Evolutionary conservation across 2,329 filamentous ascomycete genomes (phyloP).

Genomic region (Aspergillus amoenus): DNA sequence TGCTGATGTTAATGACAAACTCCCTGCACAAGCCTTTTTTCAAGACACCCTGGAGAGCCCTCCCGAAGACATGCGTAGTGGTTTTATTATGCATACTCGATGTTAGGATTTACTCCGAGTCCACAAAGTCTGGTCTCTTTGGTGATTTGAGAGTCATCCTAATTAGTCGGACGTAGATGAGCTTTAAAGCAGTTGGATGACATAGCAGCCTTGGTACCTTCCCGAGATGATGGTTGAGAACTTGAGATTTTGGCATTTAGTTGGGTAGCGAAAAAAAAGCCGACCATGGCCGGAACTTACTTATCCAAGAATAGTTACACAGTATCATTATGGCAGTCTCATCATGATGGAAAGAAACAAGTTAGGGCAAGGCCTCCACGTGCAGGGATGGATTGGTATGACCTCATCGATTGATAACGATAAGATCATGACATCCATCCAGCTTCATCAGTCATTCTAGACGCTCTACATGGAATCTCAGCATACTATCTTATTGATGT

Average conservation of each 20-base stretch:
- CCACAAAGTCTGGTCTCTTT: neutral
- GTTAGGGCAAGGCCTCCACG: constrained; percentile 2
- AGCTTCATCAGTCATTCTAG: neutral
- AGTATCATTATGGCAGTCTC: too few species aligned
- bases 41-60: neutral
- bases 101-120: neutral
- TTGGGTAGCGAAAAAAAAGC: too few species aligned
- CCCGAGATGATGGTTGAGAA: neutral
- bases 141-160: neutral
- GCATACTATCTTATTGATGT: neutral
- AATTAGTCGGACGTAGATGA: neutral
- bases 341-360: neutral
- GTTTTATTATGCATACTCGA: neutral
- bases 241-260: neutral
- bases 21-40: neutral
- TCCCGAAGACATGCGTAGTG: neutral
- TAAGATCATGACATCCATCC: neutral
- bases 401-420: constrained; percentile 8
- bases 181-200: neutral
- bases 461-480: neutral
- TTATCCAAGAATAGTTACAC: too few species aligned
- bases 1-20: neutral
- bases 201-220: neutral
- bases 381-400: neutral
- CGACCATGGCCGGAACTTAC: too few species aligned